phyloP scores from a whole-genome alignment of 106 monocot genomes.

The Acorus calamus region DNA sequence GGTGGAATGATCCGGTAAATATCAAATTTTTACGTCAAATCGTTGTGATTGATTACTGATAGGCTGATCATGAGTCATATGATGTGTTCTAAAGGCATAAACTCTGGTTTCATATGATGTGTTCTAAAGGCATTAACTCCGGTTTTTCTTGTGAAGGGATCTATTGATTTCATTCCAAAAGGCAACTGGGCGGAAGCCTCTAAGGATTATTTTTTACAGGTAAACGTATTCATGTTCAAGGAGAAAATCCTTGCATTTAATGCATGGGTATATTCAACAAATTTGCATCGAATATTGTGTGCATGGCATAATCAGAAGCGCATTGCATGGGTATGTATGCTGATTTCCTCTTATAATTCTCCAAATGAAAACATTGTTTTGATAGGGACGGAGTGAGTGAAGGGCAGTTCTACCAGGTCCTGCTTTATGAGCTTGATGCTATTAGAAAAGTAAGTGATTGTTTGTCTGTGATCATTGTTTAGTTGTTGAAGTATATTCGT shows the following conservation, averaged over 20 bases:
- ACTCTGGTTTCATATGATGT: too few relatives aligned
- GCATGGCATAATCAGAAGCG: too few relatives aligned
- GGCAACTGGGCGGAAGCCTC: slow-evolving; percentile 22
- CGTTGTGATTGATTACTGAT: too few relatives aligned
- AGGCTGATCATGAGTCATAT: too few relatives aligned
- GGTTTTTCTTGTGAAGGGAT: slow-evolving; percentile 9
- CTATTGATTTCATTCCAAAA: slow-evolving; percentile 19
- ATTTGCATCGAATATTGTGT: too few relatives aligned
- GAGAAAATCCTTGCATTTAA: too few relatives aligned
- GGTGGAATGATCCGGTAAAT: slow-evolving; percentile 38
- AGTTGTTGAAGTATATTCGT: background rate
- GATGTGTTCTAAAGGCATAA: too few relatives aligned
- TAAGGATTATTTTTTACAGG: slow-evolving; percentile 24
- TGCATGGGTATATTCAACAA: too few relatives aligned
- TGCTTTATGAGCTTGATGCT: slow-evolving; percentile 21
- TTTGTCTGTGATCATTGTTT: background rate
- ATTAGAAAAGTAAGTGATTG: slow-evolving; percentile 12
- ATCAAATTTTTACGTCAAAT: background rate
- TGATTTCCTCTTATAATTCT: too few relatives aligned
- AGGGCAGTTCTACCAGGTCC: slow-evolving; percentile 22
- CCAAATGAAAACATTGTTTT: too few relatives aligned
- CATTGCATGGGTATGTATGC: too few relatives aligned
- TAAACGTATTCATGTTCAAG: background rate
- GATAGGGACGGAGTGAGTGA: too few relatives aligned
- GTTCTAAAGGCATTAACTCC: background rate